phyloP scores from a whole-genome alignment of 164 flowering plant species.

The Cinnamomum chago region DNA sequence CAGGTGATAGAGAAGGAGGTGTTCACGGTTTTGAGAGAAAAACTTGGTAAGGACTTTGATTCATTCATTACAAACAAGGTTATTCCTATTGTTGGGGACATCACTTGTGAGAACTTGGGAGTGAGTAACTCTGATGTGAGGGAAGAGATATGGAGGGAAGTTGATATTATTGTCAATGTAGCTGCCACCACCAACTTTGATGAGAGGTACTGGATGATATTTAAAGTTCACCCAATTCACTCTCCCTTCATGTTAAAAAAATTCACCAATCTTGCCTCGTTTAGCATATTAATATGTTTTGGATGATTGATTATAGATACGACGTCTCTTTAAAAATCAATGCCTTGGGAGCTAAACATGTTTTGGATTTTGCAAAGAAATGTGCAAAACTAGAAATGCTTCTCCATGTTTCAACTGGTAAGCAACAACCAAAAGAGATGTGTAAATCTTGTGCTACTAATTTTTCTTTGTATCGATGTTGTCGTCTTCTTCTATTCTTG shows the following conservation, averaged over 20 bases:
- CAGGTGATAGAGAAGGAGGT: constrained; percentile 59
- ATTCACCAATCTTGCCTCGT: neutral
- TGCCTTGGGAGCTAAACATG: neutral
- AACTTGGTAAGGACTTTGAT: constrained; percentile 29
- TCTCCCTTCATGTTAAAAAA: too few relatives aligned
- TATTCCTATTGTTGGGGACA: constrained; percentile 44
- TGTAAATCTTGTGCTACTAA: neutral
- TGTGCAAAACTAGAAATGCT: neutral
- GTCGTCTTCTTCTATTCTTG: neutral
- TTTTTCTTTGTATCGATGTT: neutral
- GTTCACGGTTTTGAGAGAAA: constrained; percentile 44
- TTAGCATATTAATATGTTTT: neutral
- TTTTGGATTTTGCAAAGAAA: neutral
- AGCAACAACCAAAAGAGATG: neutral
- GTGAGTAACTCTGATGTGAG: constrained; percentile 30
- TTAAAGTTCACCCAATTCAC: too few relatives aligned
- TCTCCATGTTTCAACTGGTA: neutral
- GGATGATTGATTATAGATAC: neutral
- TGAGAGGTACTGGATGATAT: constrained; percentile 32
- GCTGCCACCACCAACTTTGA: constrained; percentile 71
- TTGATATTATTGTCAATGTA: constrained; percentile 43
- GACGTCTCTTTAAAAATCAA: neutral
- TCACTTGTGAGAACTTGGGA: constrained; percentile 39
- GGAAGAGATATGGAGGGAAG: constrained; percentile 37
- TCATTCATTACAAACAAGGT: constrained; percentile 41